Conservation (phyloP, 441 rosid genomes). For the Populus hybrid region DNA sequence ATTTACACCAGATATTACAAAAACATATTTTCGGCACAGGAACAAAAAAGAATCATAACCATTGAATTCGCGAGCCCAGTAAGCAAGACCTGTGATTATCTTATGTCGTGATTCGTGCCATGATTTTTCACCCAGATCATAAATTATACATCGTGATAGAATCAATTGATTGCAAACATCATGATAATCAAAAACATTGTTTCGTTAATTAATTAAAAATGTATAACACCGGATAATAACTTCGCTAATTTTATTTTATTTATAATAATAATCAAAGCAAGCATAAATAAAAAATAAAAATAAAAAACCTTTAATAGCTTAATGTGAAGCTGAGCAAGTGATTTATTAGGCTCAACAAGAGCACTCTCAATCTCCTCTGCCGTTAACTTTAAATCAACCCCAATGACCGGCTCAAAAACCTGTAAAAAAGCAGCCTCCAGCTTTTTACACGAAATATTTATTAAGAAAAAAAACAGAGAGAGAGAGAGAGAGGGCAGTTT, state of each 20-base stretch:
- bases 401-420: slow-evolving; percentile 70
- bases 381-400: slow-evolving; percentile 49
- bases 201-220: neutral
- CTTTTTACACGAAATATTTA: neutral
- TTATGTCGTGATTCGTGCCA: neutral
- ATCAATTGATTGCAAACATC: neutral
- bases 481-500: neutral
- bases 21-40: too few relatives aligned
- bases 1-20: too few relatives aligned
- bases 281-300: neutral
- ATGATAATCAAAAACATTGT: neutral
- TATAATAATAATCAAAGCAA: neutral
- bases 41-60: too few relatives aligned
- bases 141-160: too few relatives aligned
- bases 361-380: slow-evolving; percentile 77
- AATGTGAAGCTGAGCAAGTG: slow-evolving; percentile 66
- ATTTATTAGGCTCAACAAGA: slow-evolving; percentile 44
- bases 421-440: slow-evolving; percentile 21
- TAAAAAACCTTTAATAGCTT: slow-evolving; percentile 56
- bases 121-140: neutral
- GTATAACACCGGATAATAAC: neutral
- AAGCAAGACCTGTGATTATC: neutral
- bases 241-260: neutral
- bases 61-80: too few relatives aligned
- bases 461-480: neutral